Percentiles rank a stretch among this genome's conserved stretches.
These are phyloP conservation scores for Xylaria cubensis DNA, from an alignment of 495 filamentous ascomycete genomes.

Conservation along the genomic window DNA sequence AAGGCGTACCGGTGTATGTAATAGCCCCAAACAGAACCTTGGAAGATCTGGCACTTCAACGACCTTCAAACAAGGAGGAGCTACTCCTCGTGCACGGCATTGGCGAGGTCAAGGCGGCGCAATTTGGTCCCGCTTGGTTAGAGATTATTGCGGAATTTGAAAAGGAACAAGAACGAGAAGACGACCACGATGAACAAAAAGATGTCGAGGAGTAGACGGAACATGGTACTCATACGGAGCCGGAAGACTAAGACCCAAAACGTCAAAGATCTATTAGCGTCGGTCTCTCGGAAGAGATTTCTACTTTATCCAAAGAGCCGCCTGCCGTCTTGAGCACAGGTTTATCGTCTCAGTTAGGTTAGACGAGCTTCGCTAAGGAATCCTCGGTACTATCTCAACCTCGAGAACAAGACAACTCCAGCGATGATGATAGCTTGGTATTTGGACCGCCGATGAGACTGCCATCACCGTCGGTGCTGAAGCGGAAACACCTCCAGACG, in stretches of 20 bases:
- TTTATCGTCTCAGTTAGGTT: conserved; percentile 1
- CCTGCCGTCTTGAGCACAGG: not conserved
- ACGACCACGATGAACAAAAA: not conserved
- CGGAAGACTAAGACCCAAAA: not conserved
- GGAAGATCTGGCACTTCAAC: conserved; percentile 11
- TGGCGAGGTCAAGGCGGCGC: not conserved
- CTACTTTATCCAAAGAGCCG: not conserved
- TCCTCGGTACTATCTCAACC: not conserved
- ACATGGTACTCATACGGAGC: no score
- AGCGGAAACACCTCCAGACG: not conserved
- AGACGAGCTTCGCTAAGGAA: not conserved
- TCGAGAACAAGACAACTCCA: not conserved
- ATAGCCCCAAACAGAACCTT: conserved; percentile 28
- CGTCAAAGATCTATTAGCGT: not conserved
- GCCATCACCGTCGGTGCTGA: not conserved
- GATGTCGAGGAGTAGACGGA: not conserved
- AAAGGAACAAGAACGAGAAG: not conserved
- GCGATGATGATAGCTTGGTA: not conserved
- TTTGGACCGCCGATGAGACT: not conserved
- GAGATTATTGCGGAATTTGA: conserved; percentile 26
- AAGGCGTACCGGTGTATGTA: not conserved
- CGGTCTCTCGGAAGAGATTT: not conserved
- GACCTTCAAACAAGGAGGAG: conserved; percentile 27
- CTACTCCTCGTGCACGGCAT: conserved; percentile 24
- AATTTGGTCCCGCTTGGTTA: conserved; percentile 26